Percentiles rank a stretch among this genome's conserved stretches.
phyloP scores from a whole-genome alignment of 306 rosid genomes.

The Luffa acutangula region DNA sequence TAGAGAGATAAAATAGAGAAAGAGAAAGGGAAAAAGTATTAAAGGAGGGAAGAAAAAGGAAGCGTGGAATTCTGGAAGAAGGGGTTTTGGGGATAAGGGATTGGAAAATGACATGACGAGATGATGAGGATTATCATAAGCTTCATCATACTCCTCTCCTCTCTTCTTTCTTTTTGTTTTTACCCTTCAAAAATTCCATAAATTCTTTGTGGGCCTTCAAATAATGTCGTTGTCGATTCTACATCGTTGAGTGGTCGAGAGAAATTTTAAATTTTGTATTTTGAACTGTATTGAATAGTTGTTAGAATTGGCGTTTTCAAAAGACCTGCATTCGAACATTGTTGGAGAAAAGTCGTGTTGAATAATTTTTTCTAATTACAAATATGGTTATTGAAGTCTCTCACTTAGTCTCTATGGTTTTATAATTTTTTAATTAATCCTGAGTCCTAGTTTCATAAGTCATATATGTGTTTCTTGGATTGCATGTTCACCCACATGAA shows the following conservation, averaged over 20 bases:
- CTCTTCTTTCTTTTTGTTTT: background rate
- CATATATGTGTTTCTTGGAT: no score
- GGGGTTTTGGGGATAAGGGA: constrained; percentile 8
- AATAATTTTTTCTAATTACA: no score
- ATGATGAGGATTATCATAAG: constrained; percentile 3
- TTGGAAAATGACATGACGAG: background rate
- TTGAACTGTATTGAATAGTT: no score
- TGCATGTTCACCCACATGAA: no score
- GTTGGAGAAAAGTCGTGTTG: no score
- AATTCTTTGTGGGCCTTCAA: background rate
- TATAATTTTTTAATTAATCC: no score
- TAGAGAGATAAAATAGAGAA: constrained; percentile 1
- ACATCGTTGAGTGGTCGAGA: background rate
- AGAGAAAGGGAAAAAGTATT: background rate
- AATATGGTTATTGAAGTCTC: no score
- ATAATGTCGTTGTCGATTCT: background rate
- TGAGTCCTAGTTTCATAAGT: no score
- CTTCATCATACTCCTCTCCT: background rate
- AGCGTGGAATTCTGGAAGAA: background rate
- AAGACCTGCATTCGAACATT: no score
- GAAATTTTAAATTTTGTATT: background rate
- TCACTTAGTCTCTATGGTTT: no score
- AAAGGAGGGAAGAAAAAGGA: background rate
- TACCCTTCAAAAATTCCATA: background rate
- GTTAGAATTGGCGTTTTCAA: no score